Base-by-base conservation (phyloP, 768 basidiomycete species). In the Kwoniella europaea region DNA sequence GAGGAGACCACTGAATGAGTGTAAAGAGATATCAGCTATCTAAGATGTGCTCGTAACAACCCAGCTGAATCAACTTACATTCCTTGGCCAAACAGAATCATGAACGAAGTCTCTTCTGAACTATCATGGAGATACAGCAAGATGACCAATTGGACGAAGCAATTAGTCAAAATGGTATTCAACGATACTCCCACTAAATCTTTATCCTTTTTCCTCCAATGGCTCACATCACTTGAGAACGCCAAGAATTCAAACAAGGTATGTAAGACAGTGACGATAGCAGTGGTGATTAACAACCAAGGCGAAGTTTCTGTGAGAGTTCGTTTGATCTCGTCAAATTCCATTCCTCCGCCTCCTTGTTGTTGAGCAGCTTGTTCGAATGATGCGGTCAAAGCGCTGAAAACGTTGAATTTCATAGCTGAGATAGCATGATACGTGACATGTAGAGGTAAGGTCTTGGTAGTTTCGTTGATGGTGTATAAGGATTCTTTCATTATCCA, bases 101-200 rank as follows among this genome's bases (percentile, higher is more conserved):
- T 98, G 91, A 93, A 96, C 78, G 91, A 93, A 41, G 96, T 99
- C 82, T 98, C 92, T 64, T 92, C 90, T 76, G 92, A 93, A 82
- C 94, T 95, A 85, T 97, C 95, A 76, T 95, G 90, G 76, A 98
- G 90, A 84, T 97, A 98, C 20, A 98, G 87, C 42, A 96, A 86
- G 77, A 97, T 90, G 77, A 98, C 86, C 35, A 91, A 82, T 75
- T 86, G 85, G 7, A 94, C 91, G 81, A 98, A 89, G 72, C 95
- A 93, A 83, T 98, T 99, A 50, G 93, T 92, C 75, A 98, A 82
- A 76, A 99, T 91, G 4, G 86, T 85, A 42, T 94, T 89, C 74
- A 99, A 88, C 63, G 94, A 96, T 15, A 99, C 95, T 13, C 97
- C 97, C 70, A 92, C 91, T 84, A 98, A 89, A 82, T 98, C 94